These are phyloP conservation scores for Hericium erinaceus DNA, from an alignment of 768 basidiomycete genomes.

Conservation along the genomic window DNA sequence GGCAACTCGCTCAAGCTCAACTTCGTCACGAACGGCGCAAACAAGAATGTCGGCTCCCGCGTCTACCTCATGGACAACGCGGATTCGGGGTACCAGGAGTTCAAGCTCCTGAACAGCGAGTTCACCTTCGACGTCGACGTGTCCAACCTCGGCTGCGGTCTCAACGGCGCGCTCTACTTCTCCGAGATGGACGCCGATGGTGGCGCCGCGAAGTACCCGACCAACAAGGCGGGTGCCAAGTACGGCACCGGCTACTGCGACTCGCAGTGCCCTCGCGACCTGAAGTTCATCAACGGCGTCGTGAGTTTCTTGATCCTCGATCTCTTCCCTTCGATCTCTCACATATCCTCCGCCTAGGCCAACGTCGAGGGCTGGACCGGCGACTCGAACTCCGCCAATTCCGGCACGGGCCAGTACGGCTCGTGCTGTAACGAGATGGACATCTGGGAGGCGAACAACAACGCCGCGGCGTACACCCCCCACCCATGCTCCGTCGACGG, in stretches of 20 bases:
- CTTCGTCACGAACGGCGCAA: conserved; percentile 21
- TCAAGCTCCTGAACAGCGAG: conserved; percentile 47
- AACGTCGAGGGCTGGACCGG: conserved; percentile 36
- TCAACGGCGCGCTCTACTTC: conserved; percentile 58
- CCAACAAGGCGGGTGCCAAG: conserved; percentile 50
- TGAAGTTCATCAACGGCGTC: conserved; percentile 52
- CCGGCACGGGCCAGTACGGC: conserved; percentile 36
- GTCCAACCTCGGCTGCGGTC: conserved; percentile 46
- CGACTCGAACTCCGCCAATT: conserved; percentile 31
- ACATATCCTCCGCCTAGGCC: conserved; percentile 24
- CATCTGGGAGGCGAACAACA: conserved; percentile 49
- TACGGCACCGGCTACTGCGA: conserved; percentile 63
- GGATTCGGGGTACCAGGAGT: conserved; percentile 32
- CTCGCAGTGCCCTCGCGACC: conserved; percentile 48
- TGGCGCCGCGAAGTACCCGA: conserved; percentile 37
- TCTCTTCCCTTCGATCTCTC: background rate
- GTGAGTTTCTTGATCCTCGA: conserved; percentile 21
- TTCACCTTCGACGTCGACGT: conserved; percentile 55
- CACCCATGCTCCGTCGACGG: conserved; percentile 37
- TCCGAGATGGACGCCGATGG: conserved; percentile 51
- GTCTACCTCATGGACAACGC: conserved; percentile 41
- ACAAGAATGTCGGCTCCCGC: conserved; percentile 27
- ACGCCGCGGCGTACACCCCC: conserved; percentile 43
- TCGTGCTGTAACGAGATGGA: conserved; percentile 56
- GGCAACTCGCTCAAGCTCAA: conserved; percentile 24